Base-by-base conservation (phyloP, 2,329 filamentous ascomycete genomes). In the Hypoxylon rubiginosum region DNA sequence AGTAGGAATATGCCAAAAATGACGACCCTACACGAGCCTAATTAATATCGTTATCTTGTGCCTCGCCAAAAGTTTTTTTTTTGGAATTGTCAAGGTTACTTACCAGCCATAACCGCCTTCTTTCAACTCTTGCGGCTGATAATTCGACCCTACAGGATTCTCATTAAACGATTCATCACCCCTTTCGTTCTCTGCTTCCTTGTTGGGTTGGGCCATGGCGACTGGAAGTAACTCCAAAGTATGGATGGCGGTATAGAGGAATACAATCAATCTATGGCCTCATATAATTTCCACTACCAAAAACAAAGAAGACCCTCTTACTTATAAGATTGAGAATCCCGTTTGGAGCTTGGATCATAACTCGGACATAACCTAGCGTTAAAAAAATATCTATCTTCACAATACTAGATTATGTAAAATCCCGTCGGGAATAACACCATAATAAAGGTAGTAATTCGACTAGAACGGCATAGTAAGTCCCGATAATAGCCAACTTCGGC, bases 71-170 rank as follows among this genome's bases (percentile, higher is more conserved):
- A 39, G 50, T n/a, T n/a, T 30, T 51, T 5, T 58, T 41, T 19
- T 15, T 32, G 2, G 11, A 11, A 34, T 26, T 30, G 2, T 19
- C 21, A 5, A n/a, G 48, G 13, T 32, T 17, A 73, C 80, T 64
- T 48, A 83, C 87, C 87, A 90, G 64, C 87, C 87, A 78, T 88
- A 89, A 21, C 87, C 87, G 43, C 87, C 87, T 71, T 89, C 86
- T 41, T 79, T 77, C 67, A 84, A 81, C 41, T 80, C 80, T 62
- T 75, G 91, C 69, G 90, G 88, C 8, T 89, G 90, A 0, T 67
- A 71, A 67, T 41, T 49, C 7, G 49, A 74, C 72, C 4, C 26
- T 19, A 56, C 19, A 49, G 43, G 21, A 41, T 52, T 55, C 28
- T 59, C 57, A 48, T 26, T 54, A 28, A 30, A 24, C 26, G 68